These are phyloP conservation scores for Tylopilus sp. DNA, from an alignment of 1,284 basidiomycete species.

Conservation along the genomic window DNA sequence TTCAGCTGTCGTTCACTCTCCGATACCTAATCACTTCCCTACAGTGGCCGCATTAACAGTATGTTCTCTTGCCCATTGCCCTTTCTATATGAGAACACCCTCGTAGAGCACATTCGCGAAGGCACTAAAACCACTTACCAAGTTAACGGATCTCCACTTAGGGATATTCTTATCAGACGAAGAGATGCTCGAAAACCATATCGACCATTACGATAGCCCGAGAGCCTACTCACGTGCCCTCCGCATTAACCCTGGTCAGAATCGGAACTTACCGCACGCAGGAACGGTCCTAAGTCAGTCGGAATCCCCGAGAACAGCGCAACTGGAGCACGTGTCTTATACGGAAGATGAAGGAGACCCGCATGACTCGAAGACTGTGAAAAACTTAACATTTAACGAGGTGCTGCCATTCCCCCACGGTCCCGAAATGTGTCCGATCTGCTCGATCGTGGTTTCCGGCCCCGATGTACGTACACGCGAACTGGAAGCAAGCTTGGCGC, in stretches of 20 bases:
- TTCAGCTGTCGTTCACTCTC: constrained; percentile 54
- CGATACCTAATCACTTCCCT: constrained; percentile 49
- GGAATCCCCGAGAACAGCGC: constrained; percentile 9
- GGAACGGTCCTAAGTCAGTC: constrained; percentile 26
- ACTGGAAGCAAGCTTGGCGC: constrained; percentile 41
- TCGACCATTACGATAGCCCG: constrained; percentile 38
- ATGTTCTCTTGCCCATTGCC: constrained; percentile 24
- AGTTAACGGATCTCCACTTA: constrained; percentile 51
- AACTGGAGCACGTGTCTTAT: constrained; percentile 22
- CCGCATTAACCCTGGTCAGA: constrained; percentile 8
- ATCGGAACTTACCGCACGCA: not conserved
- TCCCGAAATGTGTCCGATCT: constrained; percentile 31
- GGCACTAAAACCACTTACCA: constrained; percentile 38
- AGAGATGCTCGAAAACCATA: constrained; percentile 41
- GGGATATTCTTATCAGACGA: constrained; percentile 56
- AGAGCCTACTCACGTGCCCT: constrained; percentile 18
- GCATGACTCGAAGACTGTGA: not conserved
- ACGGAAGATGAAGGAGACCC: constrained; percentile 18
- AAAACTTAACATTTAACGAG: constrained; percentile 10
- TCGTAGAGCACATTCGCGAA: constrained; percentile 30
- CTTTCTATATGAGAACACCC: constrained; percentile 11
- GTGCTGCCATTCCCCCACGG: constrained; percentile 30
- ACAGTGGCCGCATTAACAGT: constrained; percentile 48
- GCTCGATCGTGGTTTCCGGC: constrained; percentile 21
- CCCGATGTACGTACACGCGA: constrained; percentile 39